phyloP scores from a whole-genome alignment of 2,329 filamentous ascomycete species.

The Microdochium trichocladiopsis region DNA sequence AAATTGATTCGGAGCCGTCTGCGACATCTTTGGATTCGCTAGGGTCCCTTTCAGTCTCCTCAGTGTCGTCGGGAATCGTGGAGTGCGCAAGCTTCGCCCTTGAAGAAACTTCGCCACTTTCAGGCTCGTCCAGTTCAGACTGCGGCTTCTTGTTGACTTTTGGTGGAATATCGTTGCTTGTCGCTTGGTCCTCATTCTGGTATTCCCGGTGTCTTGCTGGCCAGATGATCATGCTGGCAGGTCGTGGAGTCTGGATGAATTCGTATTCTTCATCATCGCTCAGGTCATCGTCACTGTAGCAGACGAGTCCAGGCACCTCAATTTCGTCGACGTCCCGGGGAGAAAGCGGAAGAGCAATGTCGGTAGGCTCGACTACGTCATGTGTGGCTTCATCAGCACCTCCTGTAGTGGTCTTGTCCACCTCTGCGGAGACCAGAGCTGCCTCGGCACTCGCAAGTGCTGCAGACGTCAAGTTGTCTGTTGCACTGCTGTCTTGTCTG shows the following conservation, averaged over 20 bases:
- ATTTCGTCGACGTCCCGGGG: constrained; percentile 72
- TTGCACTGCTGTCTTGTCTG: constrained; percentile 28
- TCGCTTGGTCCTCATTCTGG: neutral
- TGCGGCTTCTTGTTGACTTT: neutral
- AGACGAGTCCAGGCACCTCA: constrained; percentile 64
- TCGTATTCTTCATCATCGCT: constrained; percentile 31
- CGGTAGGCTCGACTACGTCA: constrained; percentile 37
- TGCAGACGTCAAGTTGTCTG: constrained; percentile 11
- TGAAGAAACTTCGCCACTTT: no score
- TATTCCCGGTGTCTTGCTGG: constrained; percentile 5
- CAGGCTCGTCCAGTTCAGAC: no score
- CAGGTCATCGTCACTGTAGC: constrained; percentile 56
- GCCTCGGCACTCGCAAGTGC: constrained; percentile 4
- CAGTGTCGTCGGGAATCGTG: no score
- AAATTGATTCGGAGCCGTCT: neutral
- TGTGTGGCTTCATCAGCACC: constrained; percentile 1
- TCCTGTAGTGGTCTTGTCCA: constrained; percentile 1
- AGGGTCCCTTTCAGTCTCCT: no score
- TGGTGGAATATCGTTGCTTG: neutral
- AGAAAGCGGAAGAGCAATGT: constrained; percentile 61
- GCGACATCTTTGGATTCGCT: neutral
- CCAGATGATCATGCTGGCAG: constrained; percentile 24
- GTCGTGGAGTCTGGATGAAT: constrained; percentile 41
- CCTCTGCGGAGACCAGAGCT: neutral
- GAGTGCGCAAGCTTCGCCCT: no score